A percentile compares a stretch with the other conserved stretches of the same genome.
These are phyloP conservation scores for Saturnispora hagleri DNA, from an alignment of 805 yeast species.

Conservation along the genomic window DNA sequence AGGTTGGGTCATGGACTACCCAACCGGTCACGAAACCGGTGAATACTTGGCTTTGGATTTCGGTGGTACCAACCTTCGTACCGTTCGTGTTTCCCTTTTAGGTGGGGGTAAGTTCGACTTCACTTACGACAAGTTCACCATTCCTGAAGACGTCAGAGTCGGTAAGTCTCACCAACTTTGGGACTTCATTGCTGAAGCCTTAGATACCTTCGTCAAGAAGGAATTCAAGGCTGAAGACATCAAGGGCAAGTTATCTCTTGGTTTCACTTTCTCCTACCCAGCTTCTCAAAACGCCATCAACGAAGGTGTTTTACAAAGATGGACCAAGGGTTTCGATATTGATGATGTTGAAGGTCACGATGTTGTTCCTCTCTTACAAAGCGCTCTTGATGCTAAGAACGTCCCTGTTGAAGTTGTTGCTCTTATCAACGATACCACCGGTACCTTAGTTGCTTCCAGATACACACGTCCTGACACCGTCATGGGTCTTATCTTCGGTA, in stretches of 20 bases:
- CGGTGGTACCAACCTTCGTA: constrained; percentile 96
- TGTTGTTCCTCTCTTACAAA: constrained; percentile 85
- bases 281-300: constrained; percentile 76
- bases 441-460: constrained; percentile 91
- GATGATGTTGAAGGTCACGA: constrained; percentile 89
- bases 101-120: constrained; percentile 84
- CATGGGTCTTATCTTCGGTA: constrained; percentile 95
- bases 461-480: constrained; percentile 82
- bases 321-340: constrained; percentile 98
- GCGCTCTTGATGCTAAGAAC: constrained; percentile 50
- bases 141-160: constrained; percentile 72
- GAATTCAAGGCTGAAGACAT: constrained; percentile 57
- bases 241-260: constrained; percentile 59
- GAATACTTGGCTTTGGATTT: constrained; percentile 87
- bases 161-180: constrained; percentile 70
- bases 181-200: constrained; percentile 77
- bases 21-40: constrained; percentile 87
- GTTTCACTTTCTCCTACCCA: constrained; percentile 94
- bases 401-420: constrained; percentile 86
- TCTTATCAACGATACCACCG: constrained; percentile 92
- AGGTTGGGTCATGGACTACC: constrained; percentile 91
- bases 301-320: constrained; percentile 80
- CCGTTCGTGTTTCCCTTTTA: constrained; percentile 72
- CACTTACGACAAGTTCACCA: constrained; percentile 73
- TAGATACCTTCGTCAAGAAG: constrained; percentile 51